Evolutionary conservation across 495 filamentous ascomycete species (phyloP).

Genomic region (Acidiella bohemica): DNA sequence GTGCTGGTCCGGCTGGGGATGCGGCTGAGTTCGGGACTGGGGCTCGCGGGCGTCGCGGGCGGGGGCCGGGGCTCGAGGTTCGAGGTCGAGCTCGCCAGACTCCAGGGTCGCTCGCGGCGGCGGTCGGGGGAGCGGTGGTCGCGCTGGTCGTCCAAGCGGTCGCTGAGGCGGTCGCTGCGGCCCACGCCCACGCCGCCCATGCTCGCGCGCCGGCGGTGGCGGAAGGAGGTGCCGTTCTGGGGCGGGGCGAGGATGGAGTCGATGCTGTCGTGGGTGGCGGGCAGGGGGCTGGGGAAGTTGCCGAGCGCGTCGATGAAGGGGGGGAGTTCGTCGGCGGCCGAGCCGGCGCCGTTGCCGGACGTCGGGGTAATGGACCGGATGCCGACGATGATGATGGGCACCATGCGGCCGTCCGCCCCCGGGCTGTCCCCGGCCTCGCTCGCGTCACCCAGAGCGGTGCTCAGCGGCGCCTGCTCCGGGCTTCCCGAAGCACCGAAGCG

Average conservation of each 20-base stretch:
- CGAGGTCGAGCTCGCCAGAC: slow-evolving; percentile 15
- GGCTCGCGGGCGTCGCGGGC: slow-evolving; percentile 56
- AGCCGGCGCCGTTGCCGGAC: slow-evolving; percentile 30
- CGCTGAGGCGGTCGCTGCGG: slow-evolving; percentile 9
- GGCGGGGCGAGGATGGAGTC: slow-evolving; percentile 28
- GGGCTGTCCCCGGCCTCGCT: slow-evolving; percentile 35
- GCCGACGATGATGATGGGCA: slow-evolving; percentile 59
- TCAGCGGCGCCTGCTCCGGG: slow-evolving; percentile 3
- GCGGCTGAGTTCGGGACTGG: slow-evolving; percentile 39
- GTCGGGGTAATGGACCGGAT: slow-evolving; percentile 51
- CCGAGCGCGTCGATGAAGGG: slow-evolving; percentile 50
- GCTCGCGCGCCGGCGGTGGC: slow-evolving; percentile 38
- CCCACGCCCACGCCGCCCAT: slow-evolving; percentile 35
- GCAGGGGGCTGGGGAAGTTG: slow-evolving; percentile 30
- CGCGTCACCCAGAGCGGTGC: slow-evolving; percentile 8
- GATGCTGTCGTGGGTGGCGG: slow-evolving; percentile 23
- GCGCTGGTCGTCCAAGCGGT: slow-evolving; percentile 26
- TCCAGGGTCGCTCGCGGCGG: slow-evolving; percentile 18
- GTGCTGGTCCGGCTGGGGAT: slow-evolving; percentile 42
- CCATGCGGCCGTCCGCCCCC: slow-evolving; percentile 44
- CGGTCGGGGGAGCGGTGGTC: slow-evolving; percentile 35
- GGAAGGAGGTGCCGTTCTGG: slow-evolving; percentile 36
- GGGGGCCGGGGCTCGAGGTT: slow-evolving; percentile 45
- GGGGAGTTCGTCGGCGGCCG: slow-evolving; percentile 34
- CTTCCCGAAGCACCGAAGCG: slow-evolving; percentile 28